Base-by-base conservation (phyloP, 2,329 filamentous ascomycete genomes). In the Pseudovirgaria hyperparasitica region DNA sequence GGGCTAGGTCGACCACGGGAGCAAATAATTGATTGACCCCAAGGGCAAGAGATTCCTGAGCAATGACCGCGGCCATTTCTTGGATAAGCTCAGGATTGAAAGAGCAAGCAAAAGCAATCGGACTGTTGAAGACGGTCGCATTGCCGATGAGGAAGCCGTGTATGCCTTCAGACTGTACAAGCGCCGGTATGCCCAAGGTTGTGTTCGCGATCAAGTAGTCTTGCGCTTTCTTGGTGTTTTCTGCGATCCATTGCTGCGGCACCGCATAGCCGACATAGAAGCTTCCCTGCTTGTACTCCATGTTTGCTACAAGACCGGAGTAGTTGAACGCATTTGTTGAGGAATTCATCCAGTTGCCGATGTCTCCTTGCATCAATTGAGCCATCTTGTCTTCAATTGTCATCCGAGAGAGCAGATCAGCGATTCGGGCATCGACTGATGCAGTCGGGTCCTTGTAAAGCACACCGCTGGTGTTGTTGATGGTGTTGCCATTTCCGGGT, bases 51-150 rank as follows among this genome's bases (percentile, higher is more conserved):
- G 76, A 62, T 50, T 85, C 78, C 25, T 68, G 62, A 5, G 65
- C 76, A 37, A 82, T 81, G 11, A 67, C 63, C 4, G 57, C 54
- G 5, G 62, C 77, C 76, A 82, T 82, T 37, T 77, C 65, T 37
- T 72, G 53, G 4, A 82, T 57, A 9, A 82, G 52, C 21, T 63
- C 61, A 0, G 67, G 66, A 43, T 84, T 79, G 57, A 74, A 84
- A 0, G 76, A 76, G 42, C 75, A 81, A 10, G 70, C 77, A 28
- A 78, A 70, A 6, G 61, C 77, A 38, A 84, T 82, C 0, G 79
- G 78, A 2, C 74, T 80, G 52, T 82, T 84, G 59, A 82, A 85
- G 32, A 84, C 79, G 2, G 79, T 84, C 3, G 76, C 77, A 46
- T 82, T 82, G 7, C 68, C 67, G 22, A 76, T 67, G 17, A 82